A percentile compares a stretch with the other conserved stretches of the same genome.
Conservation (phyloP, 23 red algal species). For the Gracilaria caudata region DNA sequence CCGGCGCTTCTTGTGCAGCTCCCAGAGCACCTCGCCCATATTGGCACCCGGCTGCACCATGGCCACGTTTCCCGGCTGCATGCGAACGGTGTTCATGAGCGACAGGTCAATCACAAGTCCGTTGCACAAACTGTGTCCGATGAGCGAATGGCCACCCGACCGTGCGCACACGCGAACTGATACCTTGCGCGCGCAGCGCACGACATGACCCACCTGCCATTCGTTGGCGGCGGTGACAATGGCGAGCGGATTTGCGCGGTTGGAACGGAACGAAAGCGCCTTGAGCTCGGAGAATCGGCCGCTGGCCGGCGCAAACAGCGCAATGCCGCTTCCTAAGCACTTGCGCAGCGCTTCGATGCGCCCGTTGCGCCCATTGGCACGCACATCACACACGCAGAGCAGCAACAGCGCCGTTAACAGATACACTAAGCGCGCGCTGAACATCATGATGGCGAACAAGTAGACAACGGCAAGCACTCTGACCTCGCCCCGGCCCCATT, state of each 20-base stretch:
- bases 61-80: conserved; percentile 12
- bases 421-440: too few species aligned
- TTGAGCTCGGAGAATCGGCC: neutral
- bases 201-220: conserved; percentile 19
- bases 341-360: neutral
- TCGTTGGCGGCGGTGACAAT: conserved; percentile 19
- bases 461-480: too few species aligned
- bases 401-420: too few species aligned
- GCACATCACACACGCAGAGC: neutral
- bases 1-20: conserved; percentile 8
- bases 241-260: conserved; percentile 31
- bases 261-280: neutral
- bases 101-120: conserved; percentile 34
- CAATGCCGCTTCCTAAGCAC: neutral
- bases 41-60: conserved; percentile 29
- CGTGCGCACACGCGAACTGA: conserved; percentile 26
- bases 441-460: neutral
- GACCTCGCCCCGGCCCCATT: too few species aligned
- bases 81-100: conserved; percentile 7
- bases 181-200: conserved; percentile 14
- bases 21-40: conserved; percentile 53
- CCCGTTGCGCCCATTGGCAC: neutral
- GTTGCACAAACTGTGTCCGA: conserved; percentile 28
- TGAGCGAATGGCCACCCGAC: conserved; percentile 51
- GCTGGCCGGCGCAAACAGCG: neutral